Evolutionary conservation across 345 rosid species (phyloP).

Genomic region (Eucalyptus regnans): DNA sequence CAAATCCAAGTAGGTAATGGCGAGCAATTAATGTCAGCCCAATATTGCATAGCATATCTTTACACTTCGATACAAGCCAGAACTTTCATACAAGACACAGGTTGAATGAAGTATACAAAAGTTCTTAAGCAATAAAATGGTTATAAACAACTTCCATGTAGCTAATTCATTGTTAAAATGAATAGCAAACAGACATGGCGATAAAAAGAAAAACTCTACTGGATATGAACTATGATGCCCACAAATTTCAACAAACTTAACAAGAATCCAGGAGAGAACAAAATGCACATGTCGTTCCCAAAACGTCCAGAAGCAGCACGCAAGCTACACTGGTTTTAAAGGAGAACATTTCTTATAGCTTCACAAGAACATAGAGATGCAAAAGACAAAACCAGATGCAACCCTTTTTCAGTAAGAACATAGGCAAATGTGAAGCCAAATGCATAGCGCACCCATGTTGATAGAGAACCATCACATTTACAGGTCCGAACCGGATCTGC

Average conservation of each 20-base stretch:
- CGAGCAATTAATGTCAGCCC: background rate
- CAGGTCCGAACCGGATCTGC: background rate
- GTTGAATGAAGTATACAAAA: background rate
- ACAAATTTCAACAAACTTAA: background rate
- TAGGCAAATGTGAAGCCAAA: background rate
- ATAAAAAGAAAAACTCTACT: background rate
- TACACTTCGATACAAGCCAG: background rate
- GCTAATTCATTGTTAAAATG: background rate
- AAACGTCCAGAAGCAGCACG: slow-evolving; percentile 61
- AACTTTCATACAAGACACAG: background rate
- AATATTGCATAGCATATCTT: background rate
- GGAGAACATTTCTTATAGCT: slow-evolving; percentile 52
- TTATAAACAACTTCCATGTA: background rate
- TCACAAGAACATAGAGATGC: slow-evolving; percentile 6
- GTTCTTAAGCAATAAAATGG: background rate
- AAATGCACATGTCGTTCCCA: slow-evolving; percentile 37
- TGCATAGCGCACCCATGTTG: background rate
- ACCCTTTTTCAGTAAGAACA: background rate
- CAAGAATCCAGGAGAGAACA: background rate
- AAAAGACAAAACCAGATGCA: background rate
- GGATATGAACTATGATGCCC: background rate
- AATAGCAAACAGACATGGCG: background rate
- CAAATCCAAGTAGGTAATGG: background rate
- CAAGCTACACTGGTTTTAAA: slow-evolving; percentile 40
- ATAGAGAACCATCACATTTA: background rate